A percentile compares a stretch with the other conserved stretches of the same genome.
Evolutionary conservation across 345 rosid genomes (phyloP).

Genomic region (Linum usitatissimum): DNA sequence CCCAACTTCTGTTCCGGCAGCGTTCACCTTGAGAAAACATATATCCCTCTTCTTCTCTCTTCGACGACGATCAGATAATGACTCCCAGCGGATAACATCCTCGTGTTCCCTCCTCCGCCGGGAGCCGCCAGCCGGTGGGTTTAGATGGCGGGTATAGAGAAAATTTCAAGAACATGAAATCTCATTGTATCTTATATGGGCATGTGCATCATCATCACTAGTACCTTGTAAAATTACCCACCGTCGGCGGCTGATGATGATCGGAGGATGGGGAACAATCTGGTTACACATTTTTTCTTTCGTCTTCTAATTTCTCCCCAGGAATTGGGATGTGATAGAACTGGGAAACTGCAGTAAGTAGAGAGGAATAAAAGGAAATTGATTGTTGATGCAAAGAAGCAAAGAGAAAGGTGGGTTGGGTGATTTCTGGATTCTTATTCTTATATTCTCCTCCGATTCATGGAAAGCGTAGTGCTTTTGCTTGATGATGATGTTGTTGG

Average conservation of each 20-base stretch:
- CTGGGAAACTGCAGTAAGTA: not conserved
- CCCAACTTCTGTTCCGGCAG: no score
- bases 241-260: not conserved
- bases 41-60: no score
- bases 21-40: no score
- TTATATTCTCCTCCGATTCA: not conserved
- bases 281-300: not conserved
- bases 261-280: not conserved
- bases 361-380: not conserved
- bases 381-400: not conserved
- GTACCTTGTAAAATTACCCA: not conserved
- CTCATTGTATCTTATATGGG: no score
- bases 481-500: no score
- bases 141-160: no score
- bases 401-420: not conserved
- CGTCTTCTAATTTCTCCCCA: not conserved
- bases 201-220: conserved; percentile 5
- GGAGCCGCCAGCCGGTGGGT: no score
- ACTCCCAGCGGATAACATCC: no score
- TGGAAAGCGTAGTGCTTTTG: not conserved
- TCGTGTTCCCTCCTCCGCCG: no score
- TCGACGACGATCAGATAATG: no score
- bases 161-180: no score
- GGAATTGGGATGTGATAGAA: no score
- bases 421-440: not conserved